Evolutionary conservation across 371 early-diverging fungal genomes (phyloP).

Genomic region (Thermomucor indicae-seudaticae): DNA sequence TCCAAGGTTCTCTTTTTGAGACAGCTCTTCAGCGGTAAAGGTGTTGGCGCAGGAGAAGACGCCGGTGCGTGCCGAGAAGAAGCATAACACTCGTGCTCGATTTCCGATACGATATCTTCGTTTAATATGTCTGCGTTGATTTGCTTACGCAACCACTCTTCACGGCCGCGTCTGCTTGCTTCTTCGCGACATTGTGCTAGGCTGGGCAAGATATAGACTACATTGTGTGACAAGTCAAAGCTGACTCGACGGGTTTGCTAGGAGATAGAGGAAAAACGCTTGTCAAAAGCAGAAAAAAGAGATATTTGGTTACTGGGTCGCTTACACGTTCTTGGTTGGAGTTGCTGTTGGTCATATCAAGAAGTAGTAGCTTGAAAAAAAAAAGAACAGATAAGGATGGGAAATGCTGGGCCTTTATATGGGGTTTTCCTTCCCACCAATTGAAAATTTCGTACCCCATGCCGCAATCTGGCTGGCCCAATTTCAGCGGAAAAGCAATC

Average conservation of each 20-base stretch:
- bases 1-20: conserved; percentile 11
- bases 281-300: too few relatives aligned
- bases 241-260: conserved; percentile 36
- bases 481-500: too few relatives aligned
- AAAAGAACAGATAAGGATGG: too few relatives aligned
- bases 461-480: too few relatives aligned
- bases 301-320: too few relatives aligned
- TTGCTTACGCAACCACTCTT: conserved; percentile 28
- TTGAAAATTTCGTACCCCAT: too few relatives aligned
- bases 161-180: conserved; percentile 22
- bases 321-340: too few relatives aligned
- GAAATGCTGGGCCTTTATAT: too few relatives aligned
- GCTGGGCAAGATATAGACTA: conserved; percentile 35
- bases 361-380: too few relatives aligned
- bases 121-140: conserved; percentile 32
- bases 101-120: conserved; percentile 41
- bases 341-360: too few relatives aligned
- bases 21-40: conserved; percentile 17
- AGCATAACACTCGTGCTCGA: conserved; percentile 16
- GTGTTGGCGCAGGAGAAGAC: not conserved
- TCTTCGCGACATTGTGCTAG: conserved; percentile 29
- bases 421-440: too few relatives aligned
- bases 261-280: too few relatives aligned
- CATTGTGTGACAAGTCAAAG: conserved; percentile 42
- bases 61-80: not conserved